Base-by-base conservation (phyloP, 306 rosid genomes). In the Fragaria vesca region DNA sequence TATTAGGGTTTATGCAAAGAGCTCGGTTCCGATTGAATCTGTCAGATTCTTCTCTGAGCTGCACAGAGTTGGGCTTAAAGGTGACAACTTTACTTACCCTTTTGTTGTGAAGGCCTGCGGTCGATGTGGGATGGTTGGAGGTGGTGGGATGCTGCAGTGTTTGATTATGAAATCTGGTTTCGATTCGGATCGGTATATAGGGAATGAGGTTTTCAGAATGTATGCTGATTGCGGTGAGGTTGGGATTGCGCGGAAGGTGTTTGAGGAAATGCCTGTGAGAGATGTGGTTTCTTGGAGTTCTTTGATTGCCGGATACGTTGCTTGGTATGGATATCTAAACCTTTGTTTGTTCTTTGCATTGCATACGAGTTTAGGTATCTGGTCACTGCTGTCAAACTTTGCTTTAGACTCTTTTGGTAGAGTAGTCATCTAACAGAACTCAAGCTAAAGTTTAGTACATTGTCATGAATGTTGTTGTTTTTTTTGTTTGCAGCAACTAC, bases 201-300 rank as follows among this genome's bases (percentile, higher is more conserved):
- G 82, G 16, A 83, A 88, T 69, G 75, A 89, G 68, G 87, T 88
- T 71, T 83, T 90, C 76, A 81, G 80, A 17, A 80, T 86, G 83
- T 88, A 86, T 0, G 69, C 72, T 0, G 85, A 85, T 50, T 90
- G 86, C 1, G 81, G 79, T 0, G 66, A 24, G 1, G 12, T 80
- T 1, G 45, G 48, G 61, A 51, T 69, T 74, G 92, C 89, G 0
- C 48, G 87, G 40, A 32, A 45, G 45, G 86, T 81, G 89, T 88
- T 90, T 28, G 91, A 90, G 61, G 87, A 86, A 85, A 83, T 86
- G 88, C 7, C 71, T 71, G 81, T 62, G 18, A 88, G 86, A 80
- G 88, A 86, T 76, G 87, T 90, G 55, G 92, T 86, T 74, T 81
- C 92, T 34, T 85, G 95, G 89, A 88, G 85, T 68, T 85, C 90